These are phyloP conservation scores for Zymoseptoria brevis DNA, from an alignment of 2,329 filamentous ascomycete genomes.

Conservation along the genomic window DNA sequence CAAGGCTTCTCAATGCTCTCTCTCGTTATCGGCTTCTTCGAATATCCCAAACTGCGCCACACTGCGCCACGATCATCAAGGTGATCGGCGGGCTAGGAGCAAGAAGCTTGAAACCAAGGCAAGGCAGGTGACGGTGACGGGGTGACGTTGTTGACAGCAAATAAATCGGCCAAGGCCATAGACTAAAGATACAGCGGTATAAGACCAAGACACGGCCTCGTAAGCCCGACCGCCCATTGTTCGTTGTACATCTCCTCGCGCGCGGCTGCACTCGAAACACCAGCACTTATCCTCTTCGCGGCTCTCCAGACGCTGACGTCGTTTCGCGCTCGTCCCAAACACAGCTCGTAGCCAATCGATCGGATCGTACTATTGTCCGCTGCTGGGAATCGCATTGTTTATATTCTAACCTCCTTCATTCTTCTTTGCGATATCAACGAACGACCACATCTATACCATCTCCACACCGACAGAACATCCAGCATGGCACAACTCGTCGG, in stretches of 20 bases:
- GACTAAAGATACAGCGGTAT: background rate
- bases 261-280: background rate
- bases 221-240: background rate
- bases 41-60: background rate
- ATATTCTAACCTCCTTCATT: background rate
- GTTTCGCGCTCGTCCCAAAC: background rate
- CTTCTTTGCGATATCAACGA: background rate
- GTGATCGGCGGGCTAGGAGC: background rate
- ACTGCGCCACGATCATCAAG: background rate
- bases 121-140: background rate
- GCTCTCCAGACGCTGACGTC: background rate
- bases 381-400: background rate
- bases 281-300: too few species aligned
- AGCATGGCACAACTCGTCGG: constrained; percentile 40
- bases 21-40: background rate
- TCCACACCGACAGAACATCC: background rate
- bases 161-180: background rate
- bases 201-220: background rate
- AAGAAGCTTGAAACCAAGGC: background rate
- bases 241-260: background rate
- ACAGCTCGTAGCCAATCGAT: background rate
- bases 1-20: background rate
- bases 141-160: background rate
- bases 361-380: background rate
- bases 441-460: background rate